Base-by-base conservation (phyloP, 2,329 filamentous ascomycete genomes). In the Sporothrix brunneoviolacea region DNA sequence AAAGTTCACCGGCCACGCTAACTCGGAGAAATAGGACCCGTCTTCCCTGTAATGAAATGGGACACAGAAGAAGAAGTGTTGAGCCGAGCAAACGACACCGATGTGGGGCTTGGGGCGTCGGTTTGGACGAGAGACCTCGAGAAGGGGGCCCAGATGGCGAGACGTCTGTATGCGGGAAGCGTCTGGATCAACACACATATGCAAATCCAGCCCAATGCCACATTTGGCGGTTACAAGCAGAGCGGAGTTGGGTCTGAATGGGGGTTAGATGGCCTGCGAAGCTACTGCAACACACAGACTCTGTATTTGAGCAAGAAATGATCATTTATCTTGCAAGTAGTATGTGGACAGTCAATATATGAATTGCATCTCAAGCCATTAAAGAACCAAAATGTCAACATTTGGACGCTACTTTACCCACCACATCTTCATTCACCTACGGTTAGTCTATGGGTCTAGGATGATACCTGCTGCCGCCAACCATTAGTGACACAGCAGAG, bases 181-280 rank as follows among this genome's bases (percentile, higher is more conserved):
- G 72, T 80, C 15, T 80, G 73, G 61, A 66, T 80, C 54, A 81
- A 81, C 63, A 59, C 60, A 0, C 68, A 71, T 53, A 65, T 68
- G 13, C 64, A 67, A 15, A 36, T 69, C 0, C 56, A 60, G 0
- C 62, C 68, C 0, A 59, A 64, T 4, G 64, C 64, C 8, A 68
- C 74, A 0, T 77, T 74, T 55, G 72, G 70, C 1, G 75, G 76
- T 0, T 68, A 74, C 57, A 78, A 78, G 62, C 56, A 70, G 33
- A 76, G 73, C 42, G 75, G 75, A 0, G 55, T 76, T 2, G 75
- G 75, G 0, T 64, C 64, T 39, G 73, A 77, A 52, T 69, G 60
- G 54, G 69, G 68, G 4, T 32, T 63, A 8, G 62, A 61, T 13
- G 64, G 65, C 1, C 50, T 67, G 44, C 62, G 62, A 53, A 51